phyloP scores from a whole-genome alignment of 805 yeast genomes.

The Saturnispora gosingensis region DNA sequence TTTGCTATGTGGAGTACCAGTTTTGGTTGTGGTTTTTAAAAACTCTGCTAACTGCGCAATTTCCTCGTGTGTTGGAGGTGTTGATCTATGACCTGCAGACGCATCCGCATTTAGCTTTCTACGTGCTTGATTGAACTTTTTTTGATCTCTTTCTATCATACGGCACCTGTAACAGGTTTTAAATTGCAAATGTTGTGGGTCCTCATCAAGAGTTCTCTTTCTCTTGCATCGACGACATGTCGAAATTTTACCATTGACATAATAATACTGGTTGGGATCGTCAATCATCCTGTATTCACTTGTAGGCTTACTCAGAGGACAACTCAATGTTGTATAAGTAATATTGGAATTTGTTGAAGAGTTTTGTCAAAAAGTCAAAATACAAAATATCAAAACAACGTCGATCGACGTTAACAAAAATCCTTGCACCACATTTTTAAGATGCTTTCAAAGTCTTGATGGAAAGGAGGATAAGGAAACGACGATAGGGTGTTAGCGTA shows the following conservation, averaged over 20 bases:
- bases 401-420: not conserved
- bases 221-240: constrained; percentile 50
- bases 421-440: not conserved
- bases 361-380: not conserved
- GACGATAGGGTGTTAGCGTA: not conserved
- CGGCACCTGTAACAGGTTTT: constrained; percentile 53
- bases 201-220: constrained; percentile 46
- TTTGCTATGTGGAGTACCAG: constrained; percentile 9
- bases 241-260: constrained; percentile 28
- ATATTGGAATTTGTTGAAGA: not conserved
- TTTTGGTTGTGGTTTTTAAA: constrained; percentile 9
- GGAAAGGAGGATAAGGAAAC: not conserved
- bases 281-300: not conserved
- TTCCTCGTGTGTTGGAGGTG: constrained; percentile 13
- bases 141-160: constrained; percentile 40
- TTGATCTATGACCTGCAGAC: constrained; percentile 12
- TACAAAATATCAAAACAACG: not conserved
- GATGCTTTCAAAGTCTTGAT: not conserved
- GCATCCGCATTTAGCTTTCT: constrained; percentile 17
- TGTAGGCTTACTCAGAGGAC: not conserved
- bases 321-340: not conserved
- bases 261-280: constrained; percentile 14
- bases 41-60: constrained; percentile 14
- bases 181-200: constrained; percentile 46
- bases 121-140: constrained; percentile 23